Conservation (phyloP, 2,329 filamentous ascomycete genomes). For the Fusarium praegraminearum region DNA sequence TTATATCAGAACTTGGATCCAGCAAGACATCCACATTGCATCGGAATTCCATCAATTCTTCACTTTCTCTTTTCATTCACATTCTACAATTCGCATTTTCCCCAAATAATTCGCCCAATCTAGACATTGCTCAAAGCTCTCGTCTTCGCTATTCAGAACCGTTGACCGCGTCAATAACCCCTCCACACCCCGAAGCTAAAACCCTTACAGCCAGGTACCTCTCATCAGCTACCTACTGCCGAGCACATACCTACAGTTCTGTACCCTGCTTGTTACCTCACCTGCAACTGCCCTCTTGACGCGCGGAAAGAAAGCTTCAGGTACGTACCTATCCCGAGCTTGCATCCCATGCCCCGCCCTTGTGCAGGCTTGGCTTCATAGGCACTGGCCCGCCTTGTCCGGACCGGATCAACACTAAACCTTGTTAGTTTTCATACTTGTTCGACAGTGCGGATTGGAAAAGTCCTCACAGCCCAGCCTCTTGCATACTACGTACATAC, state of each 20-base stretch:
- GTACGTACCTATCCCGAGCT: constrained; percentile 35
- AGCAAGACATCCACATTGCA: constrained; percentile 1
- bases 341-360: constrained; percentile 19
- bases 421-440: constrained; percentile 50
- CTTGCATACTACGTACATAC: constrained; percentile 40
- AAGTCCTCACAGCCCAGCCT: constrained; percentile 56
- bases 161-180: background rate
- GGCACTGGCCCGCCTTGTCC: constrained; percentile 47
- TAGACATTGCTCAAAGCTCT: background rate
- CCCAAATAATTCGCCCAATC: background rate
- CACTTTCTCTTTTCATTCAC: background rate
- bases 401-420: constrained; percentile 58
- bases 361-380: constrained; percentile 41
- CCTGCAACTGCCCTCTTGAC: constrained; percentile 27
- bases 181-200: constrained; percentile 13
- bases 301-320: constrained; percentile 34
- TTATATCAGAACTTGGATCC: constrained; percentile 30
- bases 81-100: background rate
- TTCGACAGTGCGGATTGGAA: constrained; percentile 59
- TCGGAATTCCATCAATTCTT: background rate
- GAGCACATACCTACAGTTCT: background rate
- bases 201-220: constrained; percentile 14
- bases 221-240: background rate
- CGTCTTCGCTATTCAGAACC: constrained; percentile 4
- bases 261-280: constrained; percentile 31